Evolutionary conservation across 2,329 filamentous ascomycete genomes (phyloP).

Genomic region (Truncatella angustata): DNA sequence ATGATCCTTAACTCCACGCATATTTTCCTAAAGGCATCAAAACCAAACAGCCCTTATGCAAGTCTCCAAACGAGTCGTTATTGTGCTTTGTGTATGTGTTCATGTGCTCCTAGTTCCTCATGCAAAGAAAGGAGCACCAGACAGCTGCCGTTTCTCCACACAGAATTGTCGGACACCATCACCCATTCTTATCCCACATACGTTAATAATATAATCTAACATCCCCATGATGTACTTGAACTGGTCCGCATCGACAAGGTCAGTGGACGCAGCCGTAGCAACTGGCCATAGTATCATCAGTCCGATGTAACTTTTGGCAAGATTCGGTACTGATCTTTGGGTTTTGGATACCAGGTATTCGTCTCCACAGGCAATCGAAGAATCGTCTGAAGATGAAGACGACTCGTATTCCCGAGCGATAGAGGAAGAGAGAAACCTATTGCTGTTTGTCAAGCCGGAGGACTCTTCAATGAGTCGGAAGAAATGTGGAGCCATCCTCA

Average conservation of each 20-base stretch:
- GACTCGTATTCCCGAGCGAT: background rate
- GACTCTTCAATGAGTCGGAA: constrained; percentile 1
- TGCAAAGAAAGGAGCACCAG: background rate
- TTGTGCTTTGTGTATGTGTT: background rate
- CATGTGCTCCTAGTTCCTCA: background rate
- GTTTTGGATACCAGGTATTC: background rate
- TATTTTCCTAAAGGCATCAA: no score
- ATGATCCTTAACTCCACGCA: no score
- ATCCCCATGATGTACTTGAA: background rate
- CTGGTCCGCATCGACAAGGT: constrained; percentile 2
- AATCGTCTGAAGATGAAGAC: constrained; percentile 1
- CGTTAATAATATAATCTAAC: constrained; percentile 1
- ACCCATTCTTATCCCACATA: constrained; percentile 4
- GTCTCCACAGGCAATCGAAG: background rate
- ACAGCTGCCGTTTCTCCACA: background rate
- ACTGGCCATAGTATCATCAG: constrained; percentile 6
- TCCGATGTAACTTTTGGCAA: constrained; percentile 4
- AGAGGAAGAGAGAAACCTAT: no score
- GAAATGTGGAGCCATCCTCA: constrained; percentile 5
- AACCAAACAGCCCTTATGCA: no score
- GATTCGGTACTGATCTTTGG: background rate
- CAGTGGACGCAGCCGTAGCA: background rate
- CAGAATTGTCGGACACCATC: constrained; percentile 4
- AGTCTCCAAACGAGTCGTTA: no score
- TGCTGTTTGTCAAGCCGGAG: background rate